These are phyloP conservation scores for Discostella stelligeroides DNA, from an alignment of 108 stramenopile genomes.

Conservation along the genomic window DNA sequence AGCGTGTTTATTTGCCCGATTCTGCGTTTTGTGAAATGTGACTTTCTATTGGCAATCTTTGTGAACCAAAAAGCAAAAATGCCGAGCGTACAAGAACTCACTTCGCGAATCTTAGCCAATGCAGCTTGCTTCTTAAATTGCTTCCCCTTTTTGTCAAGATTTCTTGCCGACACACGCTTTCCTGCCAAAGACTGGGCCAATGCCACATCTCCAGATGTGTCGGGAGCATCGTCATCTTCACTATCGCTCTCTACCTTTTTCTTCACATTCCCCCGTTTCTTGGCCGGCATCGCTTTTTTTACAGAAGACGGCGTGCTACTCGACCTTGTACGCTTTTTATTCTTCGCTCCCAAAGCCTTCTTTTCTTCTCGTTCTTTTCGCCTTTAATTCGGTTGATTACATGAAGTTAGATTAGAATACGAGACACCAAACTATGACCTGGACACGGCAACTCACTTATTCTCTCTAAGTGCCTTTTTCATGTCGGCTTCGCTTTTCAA, in stretches of 20 bases:
- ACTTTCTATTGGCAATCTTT: background rate
- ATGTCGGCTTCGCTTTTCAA: conserved; percentile 84
- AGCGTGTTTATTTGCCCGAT: conserved; percentile 54
- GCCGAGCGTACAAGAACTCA: conserved; percentile 24
- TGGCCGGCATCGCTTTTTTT: conserved; percentile 39
- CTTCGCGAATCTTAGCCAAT: conserved; percentile 74
- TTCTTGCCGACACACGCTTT: conserved; percentile 65
- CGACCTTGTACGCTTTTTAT: conserved; percentile 42
- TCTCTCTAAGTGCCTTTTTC: conserved; percentile 80
- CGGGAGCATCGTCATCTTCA: conserved; percentile 46
- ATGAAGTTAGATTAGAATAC: conserved; percentile 4
- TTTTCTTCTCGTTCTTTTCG: conserved; percentile 51
- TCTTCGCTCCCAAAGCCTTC: conserved; percentile 44
- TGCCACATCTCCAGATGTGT: conserved; percentile 62
- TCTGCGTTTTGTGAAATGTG: conserved; percentile 27
- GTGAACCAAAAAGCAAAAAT: background rate
- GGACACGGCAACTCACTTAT: conserved; percentile 53
- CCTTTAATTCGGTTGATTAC: conserved; percentile 8
- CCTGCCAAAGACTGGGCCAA: conserved; percentile 62
- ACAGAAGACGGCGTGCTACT: conserved; percentile 24
- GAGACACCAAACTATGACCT: background rate
- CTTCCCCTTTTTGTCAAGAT: conserved; percentile 73
- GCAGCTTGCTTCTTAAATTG: conserved; percentile 81
- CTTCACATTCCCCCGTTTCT: conserved; percentile 52
- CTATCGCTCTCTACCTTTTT: conserved; percentile 36